Evolutionary conservation across 1,284 basidiomycete species (phyloP), one percentile per base, ranked within the genome.

Genomic region (Puccinia hordei): DNA sequence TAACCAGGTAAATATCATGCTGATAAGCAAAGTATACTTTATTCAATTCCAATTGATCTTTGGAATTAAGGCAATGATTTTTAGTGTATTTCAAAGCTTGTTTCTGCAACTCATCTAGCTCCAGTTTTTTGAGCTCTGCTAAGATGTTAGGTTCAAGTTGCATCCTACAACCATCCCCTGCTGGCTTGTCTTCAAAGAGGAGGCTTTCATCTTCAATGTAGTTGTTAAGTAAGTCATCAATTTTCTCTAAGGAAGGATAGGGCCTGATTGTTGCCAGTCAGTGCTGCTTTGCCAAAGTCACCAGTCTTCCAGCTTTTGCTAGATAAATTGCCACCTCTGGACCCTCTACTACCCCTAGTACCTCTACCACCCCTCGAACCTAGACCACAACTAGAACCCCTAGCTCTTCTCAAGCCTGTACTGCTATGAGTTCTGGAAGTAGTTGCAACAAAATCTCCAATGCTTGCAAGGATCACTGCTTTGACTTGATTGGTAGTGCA

Each of bases 301-400:
- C 24, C 8, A 55, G 24, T 5, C 24, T 22, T 55, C 53, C 24
- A 5, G 17, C 24, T 19, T 5, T 55, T 4, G 53, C 22, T 15
- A 6, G 49, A 51, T 12, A 12, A 51, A 12, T 8, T 5, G 53
- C 63, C 63, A 65, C 63, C 35, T 24, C 63, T 33, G 12, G 19
- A 33, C 27, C 63, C 63, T 30, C 24, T 5, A 33, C 63, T 33
- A 12, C 63, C 63, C 33, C 63, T 65, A 33, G 27, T 5, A 5
- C 63, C 63, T 65, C 63, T 41, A 19, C 63, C 33, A 65, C 63
- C 27, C 6, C 63, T n/a, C 19, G 8, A 6, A n/a, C 63, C 63
- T 19, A 6, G n/a, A 65, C 63, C n/a, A n/a, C n/a, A n/a, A n/a
- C 51, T 15, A 15, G 15, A n/a, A n/a, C n/a, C n/a, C n/a, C n/a